Evolutionary conservation across 129 eudicot species (phyloP).

Genomic region (Helianthus annuus): DNA sequence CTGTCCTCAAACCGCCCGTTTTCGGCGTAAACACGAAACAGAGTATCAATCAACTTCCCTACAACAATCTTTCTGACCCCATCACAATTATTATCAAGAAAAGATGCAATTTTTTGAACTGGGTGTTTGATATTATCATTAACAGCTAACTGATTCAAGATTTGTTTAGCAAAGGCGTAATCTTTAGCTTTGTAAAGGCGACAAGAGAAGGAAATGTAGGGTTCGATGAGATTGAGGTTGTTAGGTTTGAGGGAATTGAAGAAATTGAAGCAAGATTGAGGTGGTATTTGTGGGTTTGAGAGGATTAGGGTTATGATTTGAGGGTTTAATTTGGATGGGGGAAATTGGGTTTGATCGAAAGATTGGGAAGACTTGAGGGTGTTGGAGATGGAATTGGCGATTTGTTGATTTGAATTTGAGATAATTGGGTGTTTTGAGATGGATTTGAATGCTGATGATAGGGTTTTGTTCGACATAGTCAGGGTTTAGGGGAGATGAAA

Average conservation of each 20-base stretch:
- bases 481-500: constrained; percentile 14
- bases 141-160: constrained; percentile 43
- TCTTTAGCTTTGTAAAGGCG: constrained; percentile 54
- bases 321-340: constrained; percentile 53
- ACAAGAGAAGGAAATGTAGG: constrained; percentile 51
- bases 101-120: constrained; percentile 37
- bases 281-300: constrained; percentile 61
- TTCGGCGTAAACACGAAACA: constrained; percentile 83
- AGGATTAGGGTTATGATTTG: constrained; percentile 52
- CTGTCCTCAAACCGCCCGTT: constrained; percentile 55
- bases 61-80: constrained; percentile 29
- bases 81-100: constrained; percentile 36
- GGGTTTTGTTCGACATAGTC: constrained; percentile 37
- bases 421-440: constrained; percentile 32
- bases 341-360: constrained; percentile 29
- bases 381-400: constrained; percentile 55
- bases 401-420: constrained; percentile 41
- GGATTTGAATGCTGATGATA: constrained; percentile 38
- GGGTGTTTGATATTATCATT: constrained; percentile 45
- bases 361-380: constrained; percentile 45
- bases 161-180: constrained; percentile 55
- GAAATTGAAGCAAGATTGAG: constrained; percentile 61
- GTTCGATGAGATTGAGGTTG: constrained; percentile 44
- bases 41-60: constrained; percentile 65
- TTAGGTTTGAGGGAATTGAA: constrained; percentile 45